These are phyloP conservation scores for Artemisia argyi DNA, from an alignment of 129 eudicot species.

Conservation along the genomic window DNA sequence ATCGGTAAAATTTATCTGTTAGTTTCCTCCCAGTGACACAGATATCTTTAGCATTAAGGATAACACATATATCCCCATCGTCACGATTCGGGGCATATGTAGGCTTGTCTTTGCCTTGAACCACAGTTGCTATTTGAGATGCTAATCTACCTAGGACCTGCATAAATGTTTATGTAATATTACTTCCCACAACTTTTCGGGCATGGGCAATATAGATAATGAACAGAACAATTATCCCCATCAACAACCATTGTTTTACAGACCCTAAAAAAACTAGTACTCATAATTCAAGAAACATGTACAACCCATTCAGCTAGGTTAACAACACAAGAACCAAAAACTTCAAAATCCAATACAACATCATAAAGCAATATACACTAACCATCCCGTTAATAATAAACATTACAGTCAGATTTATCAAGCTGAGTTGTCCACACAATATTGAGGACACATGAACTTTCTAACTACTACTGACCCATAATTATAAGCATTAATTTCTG, in stretches of 20 bases:
- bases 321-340: not conserved
- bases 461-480: no score
- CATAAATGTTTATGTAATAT: not conserved
- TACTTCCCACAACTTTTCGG: not conserved
- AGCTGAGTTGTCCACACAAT: no score
- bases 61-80: conserved; percentile 90
- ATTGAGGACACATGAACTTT: no score
- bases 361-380: not conserved
- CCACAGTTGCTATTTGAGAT: conserved; percentile 82
- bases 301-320: not conserved
- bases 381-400: no score
- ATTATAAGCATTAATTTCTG: not conserved
- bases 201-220: not conserved
- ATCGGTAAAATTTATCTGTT: conserved; percentile 70
- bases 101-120: conserved; percentile 97
- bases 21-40: conserved; percentile 91
- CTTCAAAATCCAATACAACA: not conserved
- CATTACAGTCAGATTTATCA: no score
- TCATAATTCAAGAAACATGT: not conserved
- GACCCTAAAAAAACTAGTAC: no score
- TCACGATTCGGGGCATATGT: conserved; percentile 82
- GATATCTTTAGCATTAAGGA: conserved; percentile 82
- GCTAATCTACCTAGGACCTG: conserved; percentile 94
- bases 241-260: not conserved
- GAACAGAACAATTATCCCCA: not conserved